Conservation (phyloP, 352 stramenopile genomes). For the Globisporangium echinulatum region DNA sequence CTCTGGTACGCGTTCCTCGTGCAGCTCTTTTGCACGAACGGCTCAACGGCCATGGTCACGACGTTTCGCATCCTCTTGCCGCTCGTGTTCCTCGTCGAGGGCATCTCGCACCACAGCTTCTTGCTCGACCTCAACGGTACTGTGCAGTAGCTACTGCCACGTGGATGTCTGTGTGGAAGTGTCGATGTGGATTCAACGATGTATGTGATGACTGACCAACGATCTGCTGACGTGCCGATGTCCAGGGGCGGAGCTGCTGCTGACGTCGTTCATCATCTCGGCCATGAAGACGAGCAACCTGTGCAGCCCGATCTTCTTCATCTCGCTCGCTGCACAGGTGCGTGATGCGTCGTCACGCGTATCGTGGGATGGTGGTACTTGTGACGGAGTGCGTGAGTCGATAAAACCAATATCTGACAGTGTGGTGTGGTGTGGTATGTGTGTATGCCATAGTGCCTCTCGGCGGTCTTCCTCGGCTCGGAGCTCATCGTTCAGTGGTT, state of each 20-base stretch:
- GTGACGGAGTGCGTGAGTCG: too few species aligned
- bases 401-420: too few species aligned
- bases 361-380: too few species aligned
- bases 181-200: background rate
- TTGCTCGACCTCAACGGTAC: slow-evolving; percentile 85
- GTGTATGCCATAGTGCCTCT: slow-evolving; percentile 42
- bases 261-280: slow-evolving; percentile 83
- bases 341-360: background rate
- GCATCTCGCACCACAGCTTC: slow-evolving; percentile 86
- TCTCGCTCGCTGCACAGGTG: slow-evolving; percentile 77
- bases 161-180: slow-evolving; percentile 1
- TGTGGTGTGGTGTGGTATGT: background rate
- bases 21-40: slow-evolving; percentile 82
- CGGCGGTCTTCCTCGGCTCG: slow-evolving; percentile 75
- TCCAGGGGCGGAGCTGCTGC: slow-evolving; percentile 68
- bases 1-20: slow-evolving; percentile 89
- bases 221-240: background rate
- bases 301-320: slow-evolving; percentile 77
- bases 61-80: slow-evolving; percentile 81
- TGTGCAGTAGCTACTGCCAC: background rate
- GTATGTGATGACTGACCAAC: too few species aligned
- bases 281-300: slow-evolving; percentile 83
- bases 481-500: slow-evolving; percentile 83
- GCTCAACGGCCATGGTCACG: slow-evolving; percentile 78
- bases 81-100: slow-evolving; percentile 81